Base-by-base conservation (phyloP, 1,139 yeast species). In the Suhomyces maxii region DNA sequence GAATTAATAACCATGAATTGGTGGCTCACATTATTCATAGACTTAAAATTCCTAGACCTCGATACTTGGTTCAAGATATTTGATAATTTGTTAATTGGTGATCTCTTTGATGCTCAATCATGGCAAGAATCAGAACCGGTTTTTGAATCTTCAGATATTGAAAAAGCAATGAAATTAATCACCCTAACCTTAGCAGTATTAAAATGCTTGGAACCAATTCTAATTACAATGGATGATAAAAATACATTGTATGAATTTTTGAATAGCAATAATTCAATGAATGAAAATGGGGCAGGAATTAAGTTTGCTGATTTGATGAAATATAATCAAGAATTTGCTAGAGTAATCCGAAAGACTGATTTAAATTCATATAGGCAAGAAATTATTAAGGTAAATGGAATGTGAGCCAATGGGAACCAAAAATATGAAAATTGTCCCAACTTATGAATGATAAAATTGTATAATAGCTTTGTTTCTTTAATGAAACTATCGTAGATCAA, bases 11-110 rank as follows among this genome's bases (percentile, higher is more conserved):
- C 83, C 8, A 73, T 80, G 61, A 78, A 79, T 51, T 82, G 86
- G 86, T 80, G 83, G 69, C 64, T 82, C 13, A 72, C 82, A 9
- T 61, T 82, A 37, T 82, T 80, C 57, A 77, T 82, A 0, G 84
- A 69, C 26, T 43, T 55, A 36, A 62, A 74, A 42, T 71, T 80
- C 35, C 58, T 80, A n/a, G 78, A 80, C 2, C 67, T 79, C 3
- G 84, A 81, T 34, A 67, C 74, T 5, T 71, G 83, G 67, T 76
- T 79, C 58, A 68, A 79, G 41, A 61, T 80, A 8, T 77, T 83
- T 70, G 85, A 81, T 57, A 73, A 71, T 36, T 58, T 81, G 35
- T 63, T 81, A 60, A 53, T 63, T 61, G 51, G 72, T 59, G 49
- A 45, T n/a, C 38, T 49, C 36, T 41, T 37, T 28, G 34, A 5